These are phyloP conservation scores for Panus rudis DNA, from an alignment of 768 basidiomycete genomes.

Conservation along the genomic window DNA sequence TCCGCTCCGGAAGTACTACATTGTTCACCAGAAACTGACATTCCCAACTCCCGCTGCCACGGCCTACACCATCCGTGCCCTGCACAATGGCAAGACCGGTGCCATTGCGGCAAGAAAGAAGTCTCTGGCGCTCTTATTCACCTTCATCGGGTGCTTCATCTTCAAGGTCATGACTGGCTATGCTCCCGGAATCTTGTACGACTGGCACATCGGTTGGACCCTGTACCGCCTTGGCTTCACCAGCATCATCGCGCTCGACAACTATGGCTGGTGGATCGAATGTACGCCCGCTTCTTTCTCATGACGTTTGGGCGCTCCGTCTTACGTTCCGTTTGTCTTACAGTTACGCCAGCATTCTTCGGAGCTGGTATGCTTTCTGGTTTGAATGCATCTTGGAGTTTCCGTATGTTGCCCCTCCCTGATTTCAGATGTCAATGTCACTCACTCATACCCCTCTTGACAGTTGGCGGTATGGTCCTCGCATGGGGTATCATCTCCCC, in stretches of 20 bases:
- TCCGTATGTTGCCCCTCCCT: slow-evolving; percentile 32
- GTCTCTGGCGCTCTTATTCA: slow-evolving; percentile 39
- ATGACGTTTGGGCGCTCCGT: background rate
- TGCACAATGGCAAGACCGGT: slow-evolving; percentile 46
- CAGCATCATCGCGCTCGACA: slow-evolving; percentile 51
- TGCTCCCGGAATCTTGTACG: slow-evolving; percentile 52
- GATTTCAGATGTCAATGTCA: background rate
- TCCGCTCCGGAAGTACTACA: slow-evolving; percentile 54
- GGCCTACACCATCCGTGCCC: slow-evolving; percentile 55
- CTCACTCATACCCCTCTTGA: slow-evolving; percentile 7
- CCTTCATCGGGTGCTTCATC: slow-evolving; percentile 41
- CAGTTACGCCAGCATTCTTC: slow-evolving; percentile 50
- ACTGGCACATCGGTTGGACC: slow-evolving; percentile 62
- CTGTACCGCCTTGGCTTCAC: slow-evolving; percentile 53
- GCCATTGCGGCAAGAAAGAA: slow-evolving; percentile 49
- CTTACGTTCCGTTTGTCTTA: background rate
- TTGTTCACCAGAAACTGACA: slow-evolving; percentile 53
- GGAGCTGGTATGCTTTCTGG: slow-evolving; percentile 55
- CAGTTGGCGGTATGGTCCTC: slow-evolving; percentile 46
- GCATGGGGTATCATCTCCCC: slow-evolving; percentile 62
- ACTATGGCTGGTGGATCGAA: slow-evolving; percentile 51
- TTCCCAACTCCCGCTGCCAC: slow-evolving; percentile 64
- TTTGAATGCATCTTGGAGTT: slow-evolving; percentile 50
- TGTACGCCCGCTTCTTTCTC: slow-evolving; percentile 26
- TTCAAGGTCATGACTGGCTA: slow-evolving; percentile 51